Evolutionary conservation across 2,329 filamentous ascomycete genomes (phyloP).

Genomic region (Fusarium nisikadoi): DNA sequence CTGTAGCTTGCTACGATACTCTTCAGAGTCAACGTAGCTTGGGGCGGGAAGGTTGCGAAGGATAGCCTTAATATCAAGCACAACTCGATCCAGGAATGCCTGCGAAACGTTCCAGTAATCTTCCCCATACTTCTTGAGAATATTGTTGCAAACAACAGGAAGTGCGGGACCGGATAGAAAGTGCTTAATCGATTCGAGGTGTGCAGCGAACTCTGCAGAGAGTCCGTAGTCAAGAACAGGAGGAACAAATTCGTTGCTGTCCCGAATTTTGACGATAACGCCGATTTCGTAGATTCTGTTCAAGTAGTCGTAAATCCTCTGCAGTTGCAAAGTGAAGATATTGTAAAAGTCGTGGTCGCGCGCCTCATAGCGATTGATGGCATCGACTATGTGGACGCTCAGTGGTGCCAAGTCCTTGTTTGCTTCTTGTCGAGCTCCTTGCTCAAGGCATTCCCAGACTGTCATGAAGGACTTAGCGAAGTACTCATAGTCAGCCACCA

Average conservation of each 20-base stretch:
- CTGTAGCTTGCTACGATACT: slow-evolving; percentile 40
- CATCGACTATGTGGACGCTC: slow-evolving; percentile 34
- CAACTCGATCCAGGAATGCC: slow-evolving; percentile 42
- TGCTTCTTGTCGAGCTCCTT: slow-evolving; percentile 35
- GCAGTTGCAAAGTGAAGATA: slow-evolving; percentile 36
- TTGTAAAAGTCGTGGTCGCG: slow-evolving; percentile 33
- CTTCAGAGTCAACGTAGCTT: slow-evolving; percentile 43
- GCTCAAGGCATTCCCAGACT: slow-evolving; percentile 34
- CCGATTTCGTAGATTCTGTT: slow-evolving; percentile 45
- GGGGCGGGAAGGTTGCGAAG: slow-evolving; percentile 42
- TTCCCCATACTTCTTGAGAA: slow-evolving; percentile 33
- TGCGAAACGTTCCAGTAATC: slow-evolving; percentile 29
- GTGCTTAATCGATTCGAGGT: slow-evolving; percentile 36
- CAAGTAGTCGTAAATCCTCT: slow-evolving; percentile 34
- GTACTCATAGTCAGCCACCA: slow-evolving; percentile 40
- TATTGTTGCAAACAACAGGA: slow-evolving; percentile 38
- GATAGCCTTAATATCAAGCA: slow-evolving; percentile 48
- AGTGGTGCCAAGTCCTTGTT: slow-evolving; percentile 43
- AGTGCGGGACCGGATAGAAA: slow-evolving; percentile 45
- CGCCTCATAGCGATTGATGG: slow-evolving; percentile 31
- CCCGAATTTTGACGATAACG: slow-evolving; percentile 42
- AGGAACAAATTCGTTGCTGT: slow-evolving; percentile 41
- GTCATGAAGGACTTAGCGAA: slow-evolving; percentile 38
- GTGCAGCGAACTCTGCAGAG: slow-evolving; percentile 14
- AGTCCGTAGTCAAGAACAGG: slow-evolving; percentile 39